Evolutionary conservation across 805 yeast species (phyloP), one percentile per base, ranked within the genome.

Genomic region (Saccharomycopsis lassenensis): DNA sequence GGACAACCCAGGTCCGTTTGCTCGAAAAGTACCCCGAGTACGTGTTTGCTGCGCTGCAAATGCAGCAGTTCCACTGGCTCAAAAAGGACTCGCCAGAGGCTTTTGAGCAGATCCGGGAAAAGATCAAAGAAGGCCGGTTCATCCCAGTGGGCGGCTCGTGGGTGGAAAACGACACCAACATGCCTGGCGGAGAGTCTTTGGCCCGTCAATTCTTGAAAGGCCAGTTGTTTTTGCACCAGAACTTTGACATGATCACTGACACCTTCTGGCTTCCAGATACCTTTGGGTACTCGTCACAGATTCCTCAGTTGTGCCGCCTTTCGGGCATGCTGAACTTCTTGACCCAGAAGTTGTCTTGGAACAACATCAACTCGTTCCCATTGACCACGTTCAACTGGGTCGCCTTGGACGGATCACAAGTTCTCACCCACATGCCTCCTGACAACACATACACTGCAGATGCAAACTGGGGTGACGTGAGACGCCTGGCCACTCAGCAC

Each of bases 191-290:
- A 29, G 98, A 89, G 57, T 79, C 95, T 0, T 62, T 89, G 38
- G 75, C 77, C 4, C 71, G 98, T 46, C 98, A 89, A 52, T 83
- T 87, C 50, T 62, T 87, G 36, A 71, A 82, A 41, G 98, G 98
- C 14, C 98, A 89, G 61, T 63, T 91, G 35, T 86, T 78, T 56
- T 83, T 82, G 51, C 66, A 76, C 51, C 69, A 76, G 41, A 71
- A 86, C 50, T 91, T 89, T 60, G 95, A 94, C 2, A 48, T 62
- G 23, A 71, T 79, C 36, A 74, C 89, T 10, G 70, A 74, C 32
- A 70, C 82, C 3, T 89, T 82, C 57, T 89, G 98, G 98, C 67
- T 89, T 33, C 98, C 98, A 8, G 98, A 89, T 56, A 86, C 97
- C 1, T 89, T 89, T 62, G 98, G 98, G 4, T 89, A 91, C 58